A percentile compares a stretch with the other conserved stretches of the same genome.
Evolutionary conservation across 2,329 filamentous ascomycete species (phyloP).

Genomic region (Hypoxylon sp.): DNA sequence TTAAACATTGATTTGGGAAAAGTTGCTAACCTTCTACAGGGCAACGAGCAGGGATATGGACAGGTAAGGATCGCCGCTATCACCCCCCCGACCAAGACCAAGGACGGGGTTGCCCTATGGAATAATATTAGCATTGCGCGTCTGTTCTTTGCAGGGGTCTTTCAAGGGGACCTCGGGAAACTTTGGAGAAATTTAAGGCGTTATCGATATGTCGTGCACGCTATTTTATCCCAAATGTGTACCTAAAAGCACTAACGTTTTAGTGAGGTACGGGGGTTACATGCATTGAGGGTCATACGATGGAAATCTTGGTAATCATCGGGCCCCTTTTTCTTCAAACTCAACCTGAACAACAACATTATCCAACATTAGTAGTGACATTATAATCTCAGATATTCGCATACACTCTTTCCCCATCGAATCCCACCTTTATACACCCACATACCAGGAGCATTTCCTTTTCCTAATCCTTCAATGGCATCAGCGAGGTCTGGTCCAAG

Average conservation of each 20-base stretch:
- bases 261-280: no score
- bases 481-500: conserved; percentile 57
- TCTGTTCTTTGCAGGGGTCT: conserved; percentile 12
- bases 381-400: conserved; percentile 55
- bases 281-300: no score
- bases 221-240: no score
- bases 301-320: no score
- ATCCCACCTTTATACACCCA: conserved; percentile 61
- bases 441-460: conserved; percentile 63
- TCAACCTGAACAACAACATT: no score
- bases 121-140: conserved; percentile 17
- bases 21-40: conserved; percentile 16
- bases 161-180: conserved; percentile 4
- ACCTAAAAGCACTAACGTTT: no score
- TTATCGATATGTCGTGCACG: no score
- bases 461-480: conserved; percentile 60
- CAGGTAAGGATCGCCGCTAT: conserved; percentile 25
- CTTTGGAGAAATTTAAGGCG: no score
- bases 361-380: no score
- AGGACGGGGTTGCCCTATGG: conserved; percentile 20
- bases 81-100: conserved; percentile 12
- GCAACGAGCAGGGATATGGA: conserved; percentile 16
- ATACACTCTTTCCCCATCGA: conserved; percentile 58
- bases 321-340: conserved; percentile 8
- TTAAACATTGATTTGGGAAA: conserved; percentile 18